phyloP scores from a whole-genome alignment of 768 basidiomycete species.

The Russula earlei region DNA sequence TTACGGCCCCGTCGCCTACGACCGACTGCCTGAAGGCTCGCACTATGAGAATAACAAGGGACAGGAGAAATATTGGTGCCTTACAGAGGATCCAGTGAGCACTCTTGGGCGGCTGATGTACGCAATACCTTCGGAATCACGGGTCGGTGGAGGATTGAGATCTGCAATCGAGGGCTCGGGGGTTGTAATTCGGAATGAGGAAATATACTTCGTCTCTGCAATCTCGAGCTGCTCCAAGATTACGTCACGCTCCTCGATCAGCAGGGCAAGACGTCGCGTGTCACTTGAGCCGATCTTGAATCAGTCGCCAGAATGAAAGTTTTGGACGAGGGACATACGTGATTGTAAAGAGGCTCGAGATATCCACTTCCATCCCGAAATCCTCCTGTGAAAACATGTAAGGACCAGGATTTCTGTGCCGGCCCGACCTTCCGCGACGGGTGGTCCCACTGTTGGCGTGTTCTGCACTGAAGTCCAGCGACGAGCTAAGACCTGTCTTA shows the following conservation, averaged over 20 bases:
- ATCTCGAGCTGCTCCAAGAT: constrained; percentile 74
- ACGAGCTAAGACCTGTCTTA: constrained; percentile 56
- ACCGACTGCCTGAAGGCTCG: constrained; percentile 27
- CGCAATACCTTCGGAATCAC: constrained; percentile 35
- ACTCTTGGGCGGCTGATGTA: constrained; percentile 64
- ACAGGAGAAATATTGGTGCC: constrained; percentile 3
- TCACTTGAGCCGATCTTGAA: constrained; percentile 37
- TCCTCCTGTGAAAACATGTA: constrained; percentile 29
- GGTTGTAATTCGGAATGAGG: constrained; percentile 62
- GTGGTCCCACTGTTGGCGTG: constrained; percentile 19
- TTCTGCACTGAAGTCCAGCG: constrained; percentile 32
- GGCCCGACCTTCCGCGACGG: neutral
- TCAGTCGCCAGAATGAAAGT: constrained; percentile 1
- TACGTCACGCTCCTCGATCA: constrained; percentile 68
- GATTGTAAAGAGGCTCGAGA: constrained; percentile 66
- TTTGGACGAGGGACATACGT: constrained; percentile 36
- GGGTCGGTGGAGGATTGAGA: constrained; percentile 30
- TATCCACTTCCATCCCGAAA: constrained; percentile 46
- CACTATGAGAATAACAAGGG: neutral
- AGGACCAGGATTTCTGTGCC: neutral
- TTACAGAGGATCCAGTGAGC: constrained; percentile 28
- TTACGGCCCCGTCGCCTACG: constrained; percentile 43
- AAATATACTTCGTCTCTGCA: constrained; percentile 70
- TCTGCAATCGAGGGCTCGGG: constrained; percentile 65
- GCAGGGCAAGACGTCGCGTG: constrained; percentile 52